Percentiles rank a stretch among this genome's conserved stretches.
Conservation (phyloP, 2,329 filamentous ascomycete genomes). For the Pyrenophora seminiperda region DNA sequence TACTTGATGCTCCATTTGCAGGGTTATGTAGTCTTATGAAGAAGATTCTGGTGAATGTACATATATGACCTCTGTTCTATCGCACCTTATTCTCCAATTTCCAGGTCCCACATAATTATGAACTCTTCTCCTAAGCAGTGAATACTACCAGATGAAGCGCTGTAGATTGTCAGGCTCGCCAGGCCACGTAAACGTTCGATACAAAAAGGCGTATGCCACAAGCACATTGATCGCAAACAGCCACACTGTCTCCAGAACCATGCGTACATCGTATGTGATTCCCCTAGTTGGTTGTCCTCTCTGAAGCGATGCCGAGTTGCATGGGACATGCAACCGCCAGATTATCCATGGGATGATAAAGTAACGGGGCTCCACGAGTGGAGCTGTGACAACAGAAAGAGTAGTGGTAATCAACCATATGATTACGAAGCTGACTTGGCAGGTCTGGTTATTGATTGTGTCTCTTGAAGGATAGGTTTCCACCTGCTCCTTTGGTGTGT, state of each 20-base stretch:
- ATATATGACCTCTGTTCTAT: too few species aligned
- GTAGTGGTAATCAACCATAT: slow-evolving; percentile 72
- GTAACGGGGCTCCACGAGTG: slow-evolving; percentile 92
- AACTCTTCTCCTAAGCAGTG: background rate
- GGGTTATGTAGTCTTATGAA: too few species aligned
- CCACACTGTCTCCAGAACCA: slow-evolving; percentile 71
- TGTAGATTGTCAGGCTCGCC: slow-evolving; percentile 66
- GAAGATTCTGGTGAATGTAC: too few species aligned
- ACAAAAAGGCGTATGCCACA: slow-evolving; percentile 75
- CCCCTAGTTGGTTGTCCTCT: background rate
- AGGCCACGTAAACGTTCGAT: slow-evolving; percentile 69
- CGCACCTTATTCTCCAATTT: too few species aligned
- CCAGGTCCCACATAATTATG: background rate
- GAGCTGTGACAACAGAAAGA: slow-evolving; percentile 82
- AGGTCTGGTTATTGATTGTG: slow-evolving; percentile 14
- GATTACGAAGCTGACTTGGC: slow-evolving; percentile 56
- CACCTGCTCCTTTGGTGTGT: background rate
- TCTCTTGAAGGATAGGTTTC: slow-evolving; percentile 10
- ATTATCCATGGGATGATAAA: slow-evolving; percentile 95
- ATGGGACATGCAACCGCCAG: slow-evolving; percentile 80
- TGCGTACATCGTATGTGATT: slow-evolving; percentile 45
- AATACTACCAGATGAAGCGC: slow-evolving; percentile 71
- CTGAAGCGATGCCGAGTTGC: slow-evolving; percentile 34
- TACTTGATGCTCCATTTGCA: too few species aligned
- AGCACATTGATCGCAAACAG: slow-evolving; percentile 66